A percentile compares a stretch with the other conserved stretches of the same genome.
phyloP scores from a whole-genome alignment of 176 grass and related monocot genomes.

The Pontederia crassipes region DNA sequence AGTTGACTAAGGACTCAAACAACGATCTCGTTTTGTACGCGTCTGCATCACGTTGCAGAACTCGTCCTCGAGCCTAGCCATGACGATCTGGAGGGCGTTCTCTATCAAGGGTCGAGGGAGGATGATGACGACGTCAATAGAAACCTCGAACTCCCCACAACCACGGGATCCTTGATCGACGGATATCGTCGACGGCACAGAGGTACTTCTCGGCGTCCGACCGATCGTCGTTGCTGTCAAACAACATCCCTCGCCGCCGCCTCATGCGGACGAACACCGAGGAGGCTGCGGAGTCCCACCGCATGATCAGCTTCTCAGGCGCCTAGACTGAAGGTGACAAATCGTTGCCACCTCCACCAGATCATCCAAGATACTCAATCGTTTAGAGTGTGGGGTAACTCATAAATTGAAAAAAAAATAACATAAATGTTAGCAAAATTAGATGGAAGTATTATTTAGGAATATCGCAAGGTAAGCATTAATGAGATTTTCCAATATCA shows the following conservation, averaged over 20 bases:
- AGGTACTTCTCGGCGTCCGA: slow-evolving; percentile 47
- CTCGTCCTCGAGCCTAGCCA: slow-evolving; percentile 76
- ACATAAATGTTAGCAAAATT: too few species aligned
- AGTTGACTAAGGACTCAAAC: slow-evolving; percentile 35
- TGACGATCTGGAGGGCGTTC: slow-evolving; percentile 4
- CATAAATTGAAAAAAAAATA: too few species aligned
- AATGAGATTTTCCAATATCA: too few species aligned
- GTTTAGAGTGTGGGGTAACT: too few species aligned
- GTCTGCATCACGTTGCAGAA: slow-evolving; percentile 52
- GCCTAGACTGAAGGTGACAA: slow-evolving; percentile 33
- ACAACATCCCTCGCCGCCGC: slow-evolving; percentile 17
- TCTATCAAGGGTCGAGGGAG: neutral
- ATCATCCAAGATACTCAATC: slow-evolving; percentile 19
- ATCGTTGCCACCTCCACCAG: neutral
- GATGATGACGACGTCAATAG: slow-evolving; percentile 11
- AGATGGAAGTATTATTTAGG: too few species aligned
- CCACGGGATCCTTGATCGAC: slow-evolving; percentile 28
- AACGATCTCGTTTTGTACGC: slow-evolving; percentile 40
- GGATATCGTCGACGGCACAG: slow-evolving; percentile 52
- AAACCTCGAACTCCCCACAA: slow-evolving; percentile 36
- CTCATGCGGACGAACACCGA: slow-evolving; percentile 12
- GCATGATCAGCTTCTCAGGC: slow-evolving; percentile 36
- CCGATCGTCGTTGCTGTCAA: slow-evolving; percentile 19
- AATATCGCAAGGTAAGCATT: too few species aligned
- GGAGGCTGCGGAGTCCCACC: neutral